Base-by-base conservation (phyloP, 2,329 filamentous ascomycete genomes). In the Diaporthe longicolla region DNA sequence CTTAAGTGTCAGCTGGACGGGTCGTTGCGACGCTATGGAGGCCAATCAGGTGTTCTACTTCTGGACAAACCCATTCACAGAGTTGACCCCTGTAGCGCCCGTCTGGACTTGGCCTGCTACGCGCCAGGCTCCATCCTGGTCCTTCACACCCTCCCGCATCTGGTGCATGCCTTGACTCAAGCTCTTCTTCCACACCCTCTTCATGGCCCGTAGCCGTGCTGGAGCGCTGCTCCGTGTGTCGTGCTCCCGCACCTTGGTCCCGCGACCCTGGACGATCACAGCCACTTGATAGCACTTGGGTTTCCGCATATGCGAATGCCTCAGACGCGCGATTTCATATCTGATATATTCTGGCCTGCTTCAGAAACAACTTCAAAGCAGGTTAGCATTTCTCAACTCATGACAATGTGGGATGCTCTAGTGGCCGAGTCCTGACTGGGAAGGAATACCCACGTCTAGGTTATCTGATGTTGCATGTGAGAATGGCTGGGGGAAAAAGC, bases 121-220 rank as follows among this genome's bases (percentile, higher is more conserved):
- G 71, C 74, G 68, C 72, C 74, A 73, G 74, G 74, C 71, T 43
- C 70, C 50, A 59, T 71, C 74, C 74, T 71, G 71, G 73, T 48
- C 71, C 55, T 59, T 48, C 65, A 75, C 71, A 71, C 74, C 71
- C 74, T 68, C 74, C 71, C 74, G 55, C 59, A 61, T 71, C 48
- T 66, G 59, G 32, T 19, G 29, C 61, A 70, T 71, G 55, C 73
- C 65, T 75, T 54, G 73, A 75, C 63, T 75, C 71, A 70, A 73
- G 65, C 65, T 63, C 63, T 71, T 48, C 72, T 48, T 63, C 35
- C 71, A 73, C 74, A 75, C 72, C 71, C 71, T 75, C 74, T 73
- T 58, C n/a, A 24, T 32, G 54, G 50, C 55, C 52, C 29, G 55
- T 40, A 55, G 57, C 52, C 21, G 59, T 55, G 26, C 50, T 72